These are phyloP conservation scores for Gaeumannomyces tritici DNA, from an alignment of 2,329 filamentous ascomycete genomes.

Conservation along the genomic window DNA sequence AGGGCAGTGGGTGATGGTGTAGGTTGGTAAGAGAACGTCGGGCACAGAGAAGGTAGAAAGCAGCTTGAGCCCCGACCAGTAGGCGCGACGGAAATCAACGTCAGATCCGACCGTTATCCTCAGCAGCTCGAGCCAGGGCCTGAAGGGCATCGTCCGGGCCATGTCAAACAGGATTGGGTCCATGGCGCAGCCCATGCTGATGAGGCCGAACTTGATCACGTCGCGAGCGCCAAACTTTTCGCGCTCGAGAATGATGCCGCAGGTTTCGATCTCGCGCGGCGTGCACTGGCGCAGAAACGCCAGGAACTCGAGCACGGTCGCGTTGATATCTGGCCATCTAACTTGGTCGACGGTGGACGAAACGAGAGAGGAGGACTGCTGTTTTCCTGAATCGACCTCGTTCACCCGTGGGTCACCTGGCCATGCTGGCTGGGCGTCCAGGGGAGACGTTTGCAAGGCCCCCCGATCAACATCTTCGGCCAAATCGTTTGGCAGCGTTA, in stretches of 20 bases:
- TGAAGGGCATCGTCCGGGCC: slow-evolving; percentile 3
- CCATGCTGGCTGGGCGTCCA: not conserved
- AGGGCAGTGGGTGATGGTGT: not conserved
- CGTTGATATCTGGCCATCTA: not conserved
- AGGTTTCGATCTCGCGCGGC: slow-evolving; percentile 1
- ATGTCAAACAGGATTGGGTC: slow-evolving; percentile 1
- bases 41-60: slow-evolving; percentile 2
- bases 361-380: not conserved
- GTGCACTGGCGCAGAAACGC: not conserved
- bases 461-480: not conserved
- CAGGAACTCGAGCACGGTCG: slow-evolving; percentile 3
- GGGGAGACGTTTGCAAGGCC: not conserved
- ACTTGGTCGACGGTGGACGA: not conserved
- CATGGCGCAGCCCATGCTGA: slow-evolving; percentile 4
- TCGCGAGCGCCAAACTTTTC: slow-evolving; percentile 6
- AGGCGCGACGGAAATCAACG: not conserved
- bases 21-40: not conserved
- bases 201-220: slow-evolving; percentile 7
- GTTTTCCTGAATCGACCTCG: not conserved
- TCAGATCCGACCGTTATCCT: not conserved
- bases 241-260: slow-evolving; percentile 3
- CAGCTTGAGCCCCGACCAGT: slow-evolving; percentile 2
- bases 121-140: slow-evolving; percentile 1
- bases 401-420: too few relatives aligned
- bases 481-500: not conserved